phyloP scores from a whole-genome alignment of 192 early-diverging fungal genomes.

The Backusella liffmaniae region DNA sequence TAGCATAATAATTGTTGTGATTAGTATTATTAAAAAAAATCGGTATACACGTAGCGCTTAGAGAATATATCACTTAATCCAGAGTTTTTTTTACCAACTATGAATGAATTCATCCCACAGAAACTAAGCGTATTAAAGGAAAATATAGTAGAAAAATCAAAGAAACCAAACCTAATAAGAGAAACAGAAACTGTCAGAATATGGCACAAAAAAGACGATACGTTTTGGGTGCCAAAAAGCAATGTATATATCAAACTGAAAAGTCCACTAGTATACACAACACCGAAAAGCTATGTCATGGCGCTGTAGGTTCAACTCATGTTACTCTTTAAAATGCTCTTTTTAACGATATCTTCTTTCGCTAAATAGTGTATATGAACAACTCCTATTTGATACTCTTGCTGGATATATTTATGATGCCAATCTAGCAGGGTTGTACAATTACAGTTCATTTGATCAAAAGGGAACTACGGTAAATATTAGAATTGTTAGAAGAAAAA shows the following conservation, averaged over 20 bases:
- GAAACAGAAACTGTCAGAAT: constrained; percentile 60
- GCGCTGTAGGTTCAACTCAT: constrained; percentile 9
- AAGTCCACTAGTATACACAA: constrained; percentile 71
- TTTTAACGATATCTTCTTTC: neutral
- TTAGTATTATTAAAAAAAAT: constrained; percentile 21
- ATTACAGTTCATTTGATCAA: constrained; percentile 47
- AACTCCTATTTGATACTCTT: constrained; percentile 36
- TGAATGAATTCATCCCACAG: constrained; percentile 83
- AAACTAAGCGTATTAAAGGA: constrained; percentile 61
- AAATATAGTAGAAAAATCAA: constrained; percentile 20
- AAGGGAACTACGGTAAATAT: constrained; percentile 54
- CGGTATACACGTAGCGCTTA: constrained; percentile 28
- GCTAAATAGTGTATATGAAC: constrained; percentile 34
- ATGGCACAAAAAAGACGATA: constrained; percentile 94
- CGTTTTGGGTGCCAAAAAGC: constrained; percentile 84
- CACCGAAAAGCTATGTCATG: constrained; percentile 65
- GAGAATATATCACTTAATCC: constrained; percentile 14
- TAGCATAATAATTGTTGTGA: neutral
- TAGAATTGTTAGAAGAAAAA: constrained; percentile 28
- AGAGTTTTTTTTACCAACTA: constrained; percentile 44
- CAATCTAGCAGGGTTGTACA: constrained; percentile 55
- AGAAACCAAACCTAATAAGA: constrained; percentile 51
- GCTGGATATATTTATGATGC: constrained; percentile 44
- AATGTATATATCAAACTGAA: constrained; percentile 64
- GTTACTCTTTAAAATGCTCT: neutral